Conservation (phyloP, 2,329 filamentous ascomycete species). For the Paecilomyces variotii region DNA sequence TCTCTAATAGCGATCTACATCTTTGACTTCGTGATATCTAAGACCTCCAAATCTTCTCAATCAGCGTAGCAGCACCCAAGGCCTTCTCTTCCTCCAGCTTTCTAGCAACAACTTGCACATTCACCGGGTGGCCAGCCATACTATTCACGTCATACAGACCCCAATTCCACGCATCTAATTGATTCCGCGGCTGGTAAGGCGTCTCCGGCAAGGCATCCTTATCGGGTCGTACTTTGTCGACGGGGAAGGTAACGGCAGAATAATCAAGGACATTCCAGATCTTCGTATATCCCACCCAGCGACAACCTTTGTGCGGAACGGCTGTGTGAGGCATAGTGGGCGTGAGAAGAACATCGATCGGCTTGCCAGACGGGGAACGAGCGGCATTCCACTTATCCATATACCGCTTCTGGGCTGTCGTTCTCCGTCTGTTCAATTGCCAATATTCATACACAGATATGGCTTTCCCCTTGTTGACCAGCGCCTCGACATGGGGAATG, state of each 20-base stretch:
- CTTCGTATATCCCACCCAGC: slow-evolving; percentile 53
- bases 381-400: slow-evolving; percentile 51
- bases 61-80: slow-evolving; percentile 35
- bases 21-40: background rate
- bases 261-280: slow-evolving; percentile 59
- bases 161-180: slow-evolving; percentile 46
- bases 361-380: slow-evolving; percentile 37
- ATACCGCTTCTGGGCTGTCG: slow-evolving; percentile 46
- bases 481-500: slow-evolving; percentile 50
- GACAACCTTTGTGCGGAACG: slow-evolving; percentile 35
- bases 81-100: slow-evolving; percentile 50
- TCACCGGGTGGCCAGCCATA: slow-evolving; percentile 42
- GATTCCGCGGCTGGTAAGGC: slow-evolving; percentile 36
- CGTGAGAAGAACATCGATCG: slow-evolving; percentile 49
- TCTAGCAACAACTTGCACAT: slow-evolving; percentile 46
- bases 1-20: too few species aligned
- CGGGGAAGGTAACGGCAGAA: slow-evolving; percentile 49
- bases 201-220: slow-evolving; percentile 28
- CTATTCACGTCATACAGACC: slow-evolving; percentile 37
- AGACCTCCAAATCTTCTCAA: slow-evolving; percentile 19
- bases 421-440: slow-evolving; percentile 56
- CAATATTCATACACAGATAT: slow-evolving; percentile 60
- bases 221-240: slow-evolving; percentile 38
- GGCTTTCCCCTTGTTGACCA: slow-evolving; percentile 45
- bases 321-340: slow-evolving; percentile 55